Conservation (phyloP, 495 filamentous ascomycete species). For the Clohesyomyces aquaticus region DNA sequence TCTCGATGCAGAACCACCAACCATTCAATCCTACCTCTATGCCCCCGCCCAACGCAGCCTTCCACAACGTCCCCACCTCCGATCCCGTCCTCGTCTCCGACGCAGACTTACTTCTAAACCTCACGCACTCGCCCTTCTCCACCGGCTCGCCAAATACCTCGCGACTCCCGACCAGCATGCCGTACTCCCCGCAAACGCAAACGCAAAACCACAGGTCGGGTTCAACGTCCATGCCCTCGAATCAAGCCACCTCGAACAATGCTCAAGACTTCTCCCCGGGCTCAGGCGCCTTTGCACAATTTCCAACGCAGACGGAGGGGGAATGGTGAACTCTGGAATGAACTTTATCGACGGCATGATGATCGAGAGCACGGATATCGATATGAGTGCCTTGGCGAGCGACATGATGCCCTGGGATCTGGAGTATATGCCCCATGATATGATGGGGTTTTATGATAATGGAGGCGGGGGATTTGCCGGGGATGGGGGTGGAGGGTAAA, state of each 20-base stretch:
- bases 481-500: too few species aligned
- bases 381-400: slow-evolving; percentile 59
- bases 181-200: too few species aligned
- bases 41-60: slow-evolving; percentile 24
- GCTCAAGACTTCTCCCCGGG: slow-evolving; percentile 47
- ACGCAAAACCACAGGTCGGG: too few species aligned
- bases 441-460: slow-evolving; percentile 58
- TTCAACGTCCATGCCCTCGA: slow-evolving; percentile 4
- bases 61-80: slow-evolving; percentile 24
- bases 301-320: slow-evolving; percentile 45
- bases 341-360: slow-evolving; percentile 57
- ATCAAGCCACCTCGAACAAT: slow-evolving; percentile 45
- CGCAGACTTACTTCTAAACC: slow-evolving; percentile 42
- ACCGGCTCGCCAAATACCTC: slow-evolving; percentile 13
- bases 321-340: slow-evolving; percentile 5
- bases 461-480: slow-evolving; percentile 6
- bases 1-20: slow-evolving; percentile 6
- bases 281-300: slow-evolving; percentile 44
- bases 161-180: slow-evolving; percentile 9
- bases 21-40: slow-evolving; percentile 28
- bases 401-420: slow-evolving; percentile 67
- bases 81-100: slow-evolving; percentile 40
- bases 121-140: slow-evolving; percentile 40
- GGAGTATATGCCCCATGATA: slow-evolving; percentile 68
- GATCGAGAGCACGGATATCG: slow-evolving; percentile 72